Base-by-base conservation (phyloP, 1,139 yeast genomes). In the Saccharomyces hybrid region DNA sequence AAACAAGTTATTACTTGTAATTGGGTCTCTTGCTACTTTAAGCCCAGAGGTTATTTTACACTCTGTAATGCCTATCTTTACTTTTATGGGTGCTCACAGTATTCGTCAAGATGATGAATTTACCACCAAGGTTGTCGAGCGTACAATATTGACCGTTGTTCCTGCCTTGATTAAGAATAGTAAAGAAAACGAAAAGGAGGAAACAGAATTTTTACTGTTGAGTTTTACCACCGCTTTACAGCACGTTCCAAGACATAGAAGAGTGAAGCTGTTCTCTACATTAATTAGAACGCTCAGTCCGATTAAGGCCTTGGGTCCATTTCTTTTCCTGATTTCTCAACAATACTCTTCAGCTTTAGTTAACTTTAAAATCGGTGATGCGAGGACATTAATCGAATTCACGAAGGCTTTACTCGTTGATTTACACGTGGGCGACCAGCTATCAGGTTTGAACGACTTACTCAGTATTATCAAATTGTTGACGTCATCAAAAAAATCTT, bases 21-120 rank as follows among this genome's bases (percentile, higher is more conserved):
- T 93, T 63, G 88, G 98, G 2, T 86, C 90, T 54, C 76, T 93
- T 62, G 98, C 98, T 0, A 77, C 90, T 0, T 74, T 91, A 55
- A 89, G 93, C 16, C 96, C 99, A 7, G 98, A 93, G 68, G 82
- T 87, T 46, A 90, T 93, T 42, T 76, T 95, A 60, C 98, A 95
- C 73, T 88, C 97, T 2, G 96, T 95, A 12, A 93, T 93, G 99
- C 99, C 99, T 19, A 91, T 93, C 54, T 93, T 93, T 75, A 95
- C 99, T 0, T 95, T 93, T 66, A 93, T 93, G 99, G 99, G 99
- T 55, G 96, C 98, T 31, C 96, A 90, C 65, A 90, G 98, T 11
- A 82, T 95, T 52, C 85, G 96, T 67, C 97, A 93, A 73, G 99
- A 93, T 71, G 98, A 93, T 69, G 97, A 90, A 66, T 91, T 88